These are phyloP conservation scores for Verticillium tricorpus DNA, from an alignment of 2,329 filamentous ascomycete genomes.

Conservation along the genomic window DNA sequence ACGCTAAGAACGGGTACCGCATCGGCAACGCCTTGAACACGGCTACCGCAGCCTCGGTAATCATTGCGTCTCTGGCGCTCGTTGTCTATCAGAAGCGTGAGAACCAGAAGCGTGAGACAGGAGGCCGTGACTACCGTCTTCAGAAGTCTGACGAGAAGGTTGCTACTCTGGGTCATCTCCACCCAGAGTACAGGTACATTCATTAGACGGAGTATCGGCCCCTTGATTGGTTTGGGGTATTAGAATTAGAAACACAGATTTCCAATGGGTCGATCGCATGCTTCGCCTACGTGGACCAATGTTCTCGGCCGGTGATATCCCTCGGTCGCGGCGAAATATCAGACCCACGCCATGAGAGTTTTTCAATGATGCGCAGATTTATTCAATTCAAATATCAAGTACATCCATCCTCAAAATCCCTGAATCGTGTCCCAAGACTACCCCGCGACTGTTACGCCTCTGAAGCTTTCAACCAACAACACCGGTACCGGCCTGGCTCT, in stretches of 20 bases:
- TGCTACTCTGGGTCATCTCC: constrained; percentile 17
- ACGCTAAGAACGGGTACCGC: constrained; percentile 19
- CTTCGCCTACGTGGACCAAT: no score
- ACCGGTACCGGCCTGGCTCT: constrained; percentile 12
- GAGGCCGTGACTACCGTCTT: constrained; percentile 18
- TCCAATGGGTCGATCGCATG: no score
- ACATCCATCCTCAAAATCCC: neutral
- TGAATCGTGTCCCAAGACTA: neutral
- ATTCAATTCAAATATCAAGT: no score
- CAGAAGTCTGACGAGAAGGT: constrained; percentile 12
- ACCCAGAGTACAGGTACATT: constrained; percentile 21
- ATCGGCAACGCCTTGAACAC: constrained; percentile 20
- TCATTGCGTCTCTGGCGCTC: constrained; percentile 15
- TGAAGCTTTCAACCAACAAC: neutral
- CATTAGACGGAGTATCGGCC: constrained; percentile 5
- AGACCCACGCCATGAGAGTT: no score
- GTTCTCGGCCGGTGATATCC: no score
- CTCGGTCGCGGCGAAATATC: no score
- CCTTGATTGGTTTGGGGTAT: no score
- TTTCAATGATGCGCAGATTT: no score
- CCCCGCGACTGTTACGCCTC: neutral
- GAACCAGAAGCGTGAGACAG: constrained; percentile 19
- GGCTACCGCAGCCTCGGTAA: constrained; percentile 18
- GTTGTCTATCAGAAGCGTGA: constrained; percentile 17
- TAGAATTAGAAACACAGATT: no score